Evolutionary conservation across 371 early-diverging fungal species (phyloP), one percentile per base, ranked within the genome.

Genomic region (Mortierella sp.): DNA sequence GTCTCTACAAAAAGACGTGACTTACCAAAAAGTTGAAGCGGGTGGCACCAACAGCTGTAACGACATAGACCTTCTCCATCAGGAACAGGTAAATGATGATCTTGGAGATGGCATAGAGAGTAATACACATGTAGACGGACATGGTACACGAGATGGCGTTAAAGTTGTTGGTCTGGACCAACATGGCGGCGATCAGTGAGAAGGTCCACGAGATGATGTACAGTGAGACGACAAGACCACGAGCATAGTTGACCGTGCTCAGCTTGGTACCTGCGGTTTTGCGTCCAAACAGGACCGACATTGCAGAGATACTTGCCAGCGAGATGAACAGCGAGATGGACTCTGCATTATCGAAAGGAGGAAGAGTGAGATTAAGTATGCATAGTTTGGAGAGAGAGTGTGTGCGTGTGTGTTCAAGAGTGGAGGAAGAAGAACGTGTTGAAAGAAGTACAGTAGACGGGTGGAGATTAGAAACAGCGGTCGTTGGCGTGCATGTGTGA

Each of bases 271-370:
- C 90, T 2, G 91, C 90, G 0, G 90, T 70, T 77, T 91, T 92
- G 74, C 93, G 88, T 19, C 93, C 93, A 79, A 92, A 91, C 24
- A 92, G 81, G 47, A 91, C 78, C 14, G 92, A 92, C 48, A 92
- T 81, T 19, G 88, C 72, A 1, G 92, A 90, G 77, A 92, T 91
- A 47, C 90, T 91, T 48, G 87, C 79, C 57, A 91, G 63, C 52
- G 85, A 84, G 26, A 84, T 76, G 79, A 81, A 79, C 63, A 81
- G 31, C 48, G 85, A 74, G 68, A 79, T 14, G n/a, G 85, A 72
- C 47, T 81, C 85, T 84, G 48, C 3, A 31, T 60, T 16, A 16
- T 63, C 24, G 24, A 31, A 16, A 34, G 44, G 48, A 38, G 24
- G 74, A 31, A n/a, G 9, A 44, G 45, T 14, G 3, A n/a, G 52